Percentiles rank a stretch among this genome's conserved stretches.
Conservation (phyloP, 2,329 filamentous ascomycete genomes). For the Exutisphaerella laricina region DNA sequence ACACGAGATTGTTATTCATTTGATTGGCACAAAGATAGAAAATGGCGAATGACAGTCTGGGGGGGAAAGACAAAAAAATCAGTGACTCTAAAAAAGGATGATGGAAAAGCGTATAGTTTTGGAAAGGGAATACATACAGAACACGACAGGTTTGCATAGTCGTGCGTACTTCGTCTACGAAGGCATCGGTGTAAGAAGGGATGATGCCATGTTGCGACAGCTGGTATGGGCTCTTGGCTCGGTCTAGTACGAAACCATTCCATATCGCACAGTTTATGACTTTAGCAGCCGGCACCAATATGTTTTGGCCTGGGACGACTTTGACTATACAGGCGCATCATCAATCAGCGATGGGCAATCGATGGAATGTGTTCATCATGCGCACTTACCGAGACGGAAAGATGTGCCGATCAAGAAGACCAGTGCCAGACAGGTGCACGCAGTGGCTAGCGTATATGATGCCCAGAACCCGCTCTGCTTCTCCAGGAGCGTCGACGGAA, state of each 20-base stretch:
- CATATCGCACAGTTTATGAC: constrained; percentile 7
- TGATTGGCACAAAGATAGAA: constrained; percentile 38
- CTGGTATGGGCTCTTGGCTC: constrained; percentile 8
- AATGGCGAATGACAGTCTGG: constrained; percentile 30
- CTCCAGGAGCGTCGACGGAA: constrained; percentile 11
- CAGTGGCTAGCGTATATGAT: constrained; percentile 9
- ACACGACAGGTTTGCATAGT: constrained; percentile 11
- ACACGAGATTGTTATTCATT: constrained; percentile 37
- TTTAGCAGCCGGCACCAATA: constrained; percentile 8
- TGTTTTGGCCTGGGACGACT: constrained; percentile 7
- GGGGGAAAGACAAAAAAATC: too few relatives aligned
- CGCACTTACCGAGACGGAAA: background rate
- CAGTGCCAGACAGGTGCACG: background rate
- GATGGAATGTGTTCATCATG: background rate
- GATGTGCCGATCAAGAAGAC: constrained; percentile 1
- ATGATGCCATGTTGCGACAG: background rate
- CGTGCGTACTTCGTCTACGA: constrained; percentile 31
- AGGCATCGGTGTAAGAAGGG: constrained; percentile 20
- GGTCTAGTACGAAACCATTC: constrained; percentile 7
- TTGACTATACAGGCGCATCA: constrained; percentile 5
- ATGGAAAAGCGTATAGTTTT: background rate
- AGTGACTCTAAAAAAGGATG: constrained; percentile 5
- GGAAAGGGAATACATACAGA: constrained; percentile 5
- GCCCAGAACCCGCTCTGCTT: constrained; percentile 11
- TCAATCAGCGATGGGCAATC: background rate